Evolutionary conservation across 768 basidiomycete species (phyloP), one percentile per base, ranked within the genome.

Genomic region (Boletus subparvulus): DNA sequence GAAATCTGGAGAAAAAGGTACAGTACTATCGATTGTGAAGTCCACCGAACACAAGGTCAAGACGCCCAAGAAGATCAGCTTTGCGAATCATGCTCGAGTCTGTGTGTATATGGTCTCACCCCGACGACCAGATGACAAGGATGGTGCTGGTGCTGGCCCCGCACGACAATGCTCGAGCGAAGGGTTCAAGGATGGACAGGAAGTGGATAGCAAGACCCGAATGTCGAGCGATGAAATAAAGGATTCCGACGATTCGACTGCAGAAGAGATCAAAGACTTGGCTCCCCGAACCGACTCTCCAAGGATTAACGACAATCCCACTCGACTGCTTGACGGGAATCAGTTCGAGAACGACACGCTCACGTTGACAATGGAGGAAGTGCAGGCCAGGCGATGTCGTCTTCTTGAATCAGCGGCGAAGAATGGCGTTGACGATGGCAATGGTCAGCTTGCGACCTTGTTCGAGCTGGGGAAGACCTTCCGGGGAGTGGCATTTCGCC

Each of bases 21-120:
- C 16, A 45, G 24, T 28, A 10, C 28, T 59, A 11, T 59, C 65
- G 14, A 39, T 50, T 26, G 55, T 58, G 39, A 61, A 51, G 47
- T 0, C 32, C 13, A 33, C 55, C 16, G 48, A 58, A 10, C 5
- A 56, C 56, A 61, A 58, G 44, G 37, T 54, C 46, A 69, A 62
- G 60, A 58, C 61, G 9, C 67, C 58, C 16, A 71, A 62, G 47
- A 70, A 66, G 50, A 69, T 66, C 35, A 65, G 53, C 42, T 65
- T 69, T 47, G 62, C 66, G 32, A 30, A 69, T 28, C 65, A 57
- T 14, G 68, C 68, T 30, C 61, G 47, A 11, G 54, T 69, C 45
- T 35, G 59, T 7, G 59, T 69, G 12, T 70, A 64, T 19, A 26
- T 3, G 14, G 35, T 60, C 46, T 65, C 63, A 7, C 65, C 58